These are phyloP conservation scores for Wallacemonas rigidus DNA, from an alignment of 208 protist species.

Conservation along the genomic window DNA sequence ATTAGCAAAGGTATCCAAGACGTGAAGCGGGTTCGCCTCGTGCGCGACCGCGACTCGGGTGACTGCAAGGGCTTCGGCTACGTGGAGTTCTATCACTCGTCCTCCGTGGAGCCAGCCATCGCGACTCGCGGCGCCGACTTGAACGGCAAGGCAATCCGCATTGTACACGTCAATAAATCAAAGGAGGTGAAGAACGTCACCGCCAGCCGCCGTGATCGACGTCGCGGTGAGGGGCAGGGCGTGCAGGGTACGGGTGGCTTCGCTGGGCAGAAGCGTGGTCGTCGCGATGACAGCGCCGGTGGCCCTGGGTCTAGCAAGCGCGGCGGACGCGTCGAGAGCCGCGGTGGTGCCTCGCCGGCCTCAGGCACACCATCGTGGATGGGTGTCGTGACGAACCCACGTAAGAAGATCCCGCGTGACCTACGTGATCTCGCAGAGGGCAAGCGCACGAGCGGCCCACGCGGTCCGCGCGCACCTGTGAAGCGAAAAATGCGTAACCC, in stretches of 20 bases:
- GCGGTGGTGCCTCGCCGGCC: neutral
- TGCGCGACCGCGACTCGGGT: slow-evolving; percentile 82
- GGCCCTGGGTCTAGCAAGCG: slow-evolving; percentile 33
- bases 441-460: slow-evolving; percentile 27
- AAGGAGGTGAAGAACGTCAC: slow-evolving; percentile 63
- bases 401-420: slow-evolving; percentile 85
- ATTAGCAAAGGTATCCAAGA: slow-evolving; percentile 73
- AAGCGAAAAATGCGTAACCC: slow-evolving; percentile 84
- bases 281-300: slow-evolving; percentile 5
- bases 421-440: slow-evolving; percentile 75
- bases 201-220: slow-evolving; percentile 72
- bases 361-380: slow-evolving; percentile 64
- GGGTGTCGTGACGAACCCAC: slow-evolving; percentile 83
- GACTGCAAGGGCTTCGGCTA: slow-evolving; percentile 91
- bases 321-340: slow-evolving; percentile 1
- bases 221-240: slow-evolving; percentile 23
- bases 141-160: slow-evolving; percentile 78
- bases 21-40: slow-evolving; percentile 80
- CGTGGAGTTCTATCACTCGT: slow-evolving; percentile 71
- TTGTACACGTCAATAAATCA: slow-evolving; percentile 86
- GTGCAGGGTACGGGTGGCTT: neutral
- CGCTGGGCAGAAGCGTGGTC: neutral
- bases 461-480: slow-evolving; percentile 53
- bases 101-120: slow-evolving; percentile 69
- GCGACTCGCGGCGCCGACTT: slow-evolving; percentile 59